Evolutionary conservation across 2,329 filamentous ascomycete species (phyloP), one percentile per base, ranked within the genome.

Genomic region (Hypoxylon rubiginosum): DNA sequence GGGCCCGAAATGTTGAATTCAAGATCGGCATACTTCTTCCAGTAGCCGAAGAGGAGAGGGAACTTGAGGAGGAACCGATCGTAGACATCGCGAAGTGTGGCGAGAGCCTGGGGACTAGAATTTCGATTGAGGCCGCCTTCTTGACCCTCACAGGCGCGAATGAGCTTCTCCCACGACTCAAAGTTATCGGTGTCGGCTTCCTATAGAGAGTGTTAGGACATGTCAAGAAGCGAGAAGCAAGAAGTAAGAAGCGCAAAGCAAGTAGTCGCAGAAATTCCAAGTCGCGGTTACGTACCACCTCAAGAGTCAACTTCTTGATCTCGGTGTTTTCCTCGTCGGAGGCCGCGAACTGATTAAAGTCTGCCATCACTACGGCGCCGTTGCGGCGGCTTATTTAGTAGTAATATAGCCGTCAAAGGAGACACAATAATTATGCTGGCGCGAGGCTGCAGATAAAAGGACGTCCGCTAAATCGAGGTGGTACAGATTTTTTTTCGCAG

Each of bases 21-120:
- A 69, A 97, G 86, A 75, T 98, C 95, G 76, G 96, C 96, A 85
- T 98, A 99, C 79, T 97, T 98, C 84, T 98, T 98, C 96, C 96
- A 99, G 83, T 98, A 99, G 56, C 95, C 96, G 75, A 98, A 99
- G 41, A 98, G 88, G 10, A 98, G 86, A 2, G 96, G 96, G 71
- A 97, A 99, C 77, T 97, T 97, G 66, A 92, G 88, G 21, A 99
- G 90, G 77, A 99, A 97, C 51, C 92, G 89, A 79, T 99, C 94
- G 83, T 97, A 98, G 68, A 92, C 89, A 79, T 92, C 90, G 80
- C 96, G 91, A 60, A 94, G 91, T 10, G 93, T 91, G 19, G 93
- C 90, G 73, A 99, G 94, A 28, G 96, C 93, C 76, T 97, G 92
- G 0, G 96, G 94, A 77, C 92, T 97, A 45, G 96, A 98, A 82